Evolutionary conservation across 257 asterid species (phyloP), one percentile per base, ranked within the genome.

Genomic region (Gentiana macrophylla): DNA sequence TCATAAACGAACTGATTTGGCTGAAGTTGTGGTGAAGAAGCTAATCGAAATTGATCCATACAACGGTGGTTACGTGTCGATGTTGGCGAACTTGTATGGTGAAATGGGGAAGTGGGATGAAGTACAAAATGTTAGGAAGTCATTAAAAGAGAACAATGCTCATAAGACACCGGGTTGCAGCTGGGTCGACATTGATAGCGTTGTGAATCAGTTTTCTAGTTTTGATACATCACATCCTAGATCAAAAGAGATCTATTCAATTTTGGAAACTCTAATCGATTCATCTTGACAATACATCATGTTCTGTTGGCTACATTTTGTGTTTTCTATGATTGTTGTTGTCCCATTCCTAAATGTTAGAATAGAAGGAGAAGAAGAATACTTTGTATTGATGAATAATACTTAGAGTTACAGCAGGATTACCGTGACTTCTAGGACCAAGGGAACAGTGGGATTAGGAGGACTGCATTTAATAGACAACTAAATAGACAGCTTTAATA

Each of bases 71-170:
- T 81, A 81, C 57, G 44, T 72, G 4, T 77, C 83, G 3, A 79
- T 89, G 77, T 65, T 86, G 66, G 89, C 92, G 37, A 89, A 83
- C 76, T 55, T 89, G 49, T 81, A 78, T 9, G 89, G 80, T 49
- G 92, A 79, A 63, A 62, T 76, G 76, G 94, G 84, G 37, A 76
- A 66, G 66, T 83, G 95, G 94, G 94, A 81, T 10, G 85, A 76
- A 8, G 94, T 65, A 15, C 71, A 66, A 67, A 66, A 53, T 66
- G 49, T 82, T 7, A 71, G 95, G 80, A 78, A 62, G 44, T 52
- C 4, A 3, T 35, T 79, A 67, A 63, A 55, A 1, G 86, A 76
- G 67, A 72, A 68, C 64, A 73, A 70, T 62, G 71, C 68, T 41
- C 56, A 68, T 58, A 86, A 86, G 56, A 61, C 79, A 33, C 84